These are phyloP conservation scores for Aureobasidium lini DNA, from an alignment of 2,329 filamentous ascomycete genomes.

Conservation along the genomic window DNA sequence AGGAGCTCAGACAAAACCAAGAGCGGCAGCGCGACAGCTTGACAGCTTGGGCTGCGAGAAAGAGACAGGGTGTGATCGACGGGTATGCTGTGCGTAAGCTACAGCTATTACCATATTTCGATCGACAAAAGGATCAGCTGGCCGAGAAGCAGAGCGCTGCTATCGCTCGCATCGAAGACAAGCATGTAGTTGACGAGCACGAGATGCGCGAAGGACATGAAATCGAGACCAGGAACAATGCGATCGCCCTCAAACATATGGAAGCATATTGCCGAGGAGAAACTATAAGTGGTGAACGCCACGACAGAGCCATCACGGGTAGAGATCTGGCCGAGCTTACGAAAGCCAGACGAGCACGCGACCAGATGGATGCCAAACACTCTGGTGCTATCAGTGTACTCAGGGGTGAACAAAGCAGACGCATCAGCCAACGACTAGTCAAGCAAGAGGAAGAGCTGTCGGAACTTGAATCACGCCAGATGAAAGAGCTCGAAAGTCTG, in stretches of 20 bases:
- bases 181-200: constrained; percentile 36
- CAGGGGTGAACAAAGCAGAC: constrained; percentile 36
- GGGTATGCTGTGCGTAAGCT: not conserved
- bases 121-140: constrained; percentile 14
- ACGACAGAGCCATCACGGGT: constrained; percentile 34
- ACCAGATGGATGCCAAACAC: constrained; percentile 36
- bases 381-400: constrained; percentile 40
- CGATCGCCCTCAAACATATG: constrained; percentile 41
- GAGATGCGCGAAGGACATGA: constrained; percentile 35
- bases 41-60: constrained; percentile 21
- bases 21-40: constrained; percentile 26
- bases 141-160: constrained; percentile 27
- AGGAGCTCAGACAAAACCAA: constrained; percentile 21
- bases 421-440: constrained; percentile 28
- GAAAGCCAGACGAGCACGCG: constrained; percentile 31
- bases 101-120: constrained; percentile 7
- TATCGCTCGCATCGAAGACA: constrained; percentile 37
- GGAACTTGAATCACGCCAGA: constrained; percentile 28
- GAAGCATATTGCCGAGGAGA: constrained; percentile 40
- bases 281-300: constrained; percentile 23
- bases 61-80: constrained; percentile 18
- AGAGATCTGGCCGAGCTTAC: constrained; percentile 38
- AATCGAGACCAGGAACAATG: constrained; percentile 35
- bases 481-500: constrained; percentile 22
- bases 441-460: constrained; percentile 35